Base-by-base conservation (phyloP, 495 filamentous ascomycete genomes). In the Lepraria neglecta region DNA sequence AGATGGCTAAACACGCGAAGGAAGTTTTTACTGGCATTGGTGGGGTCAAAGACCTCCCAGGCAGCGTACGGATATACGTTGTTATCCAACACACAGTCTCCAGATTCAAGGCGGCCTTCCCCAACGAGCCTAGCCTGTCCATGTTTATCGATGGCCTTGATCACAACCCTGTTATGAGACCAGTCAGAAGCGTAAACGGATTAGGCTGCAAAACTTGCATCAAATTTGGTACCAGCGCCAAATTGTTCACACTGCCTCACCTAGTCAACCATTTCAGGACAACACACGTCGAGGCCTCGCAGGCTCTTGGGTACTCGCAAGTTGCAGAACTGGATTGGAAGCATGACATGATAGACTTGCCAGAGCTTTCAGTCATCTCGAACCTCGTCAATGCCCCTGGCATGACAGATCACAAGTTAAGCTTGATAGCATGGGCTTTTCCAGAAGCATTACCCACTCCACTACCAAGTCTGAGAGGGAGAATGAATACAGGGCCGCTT, bases 261-360 rank as follows among this genome's bases (percentile, higher is more conserved):
- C 71, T 91, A 24, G 73, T 86, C 54, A 83, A 78, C 51, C 88
- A 91, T 73, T 91, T 90, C 65, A 80, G 86, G 55, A 73, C 75
- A 56, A 72, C 74, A 51, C 88, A 91, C 69, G 65, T 80, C 31
- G 67, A 72, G 60, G 58, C 45, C 15, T 21, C 43, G 6, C 64
- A 73, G 66, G 60, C 67, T 68, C 56, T 55, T 43, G 21, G 44
- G 10, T 43, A 27, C 24, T 31, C n/a, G 10, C 35, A 61, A 28
- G 40, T 60, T 30, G 60, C 69, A 53, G 59, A 67, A 15, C 69
- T 78, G 17, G 80, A 90, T 70, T 91, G 88, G 88, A 78, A 76
- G 54, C 70, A 72, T 48, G 78, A 90, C 59, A 90, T 91, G 88
- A 80, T 91, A 56, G 76, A 86, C 62, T 76, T 87, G 28, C 84